These are phyloP conservation scores for Xylariaceae sp. DNA, from an alignment of 2,329 filamentous ascomycete species.

Conservation along the genomic window DNA sequence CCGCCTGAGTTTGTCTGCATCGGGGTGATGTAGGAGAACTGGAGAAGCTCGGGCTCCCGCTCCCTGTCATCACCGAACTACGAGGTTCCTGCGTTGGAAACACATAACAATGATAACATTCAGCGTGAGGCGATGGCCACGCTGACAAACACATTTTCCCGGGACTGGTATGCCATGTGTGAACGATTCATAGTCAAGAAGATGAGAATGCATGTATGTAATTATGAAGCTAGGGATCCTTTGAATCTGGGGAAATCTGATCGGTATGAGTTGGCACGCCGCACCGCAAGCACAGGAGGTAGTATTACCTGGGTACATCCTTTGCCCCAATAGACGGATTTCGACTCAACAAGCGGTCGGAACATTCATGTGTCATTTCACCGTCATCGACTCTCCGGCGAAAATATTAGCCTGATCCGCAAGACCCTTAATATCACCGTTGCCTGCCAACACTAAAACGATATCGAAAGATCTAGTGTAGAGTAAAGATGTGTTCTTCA, in stretches of 20 bases:
- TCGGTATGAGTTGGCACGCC: too few relatives aligned
- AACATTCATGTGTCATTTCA: conserved; percentile 4
- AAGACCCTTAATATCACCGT: too few relatives aligned
- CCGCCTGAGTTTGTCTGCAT: conserved; percentile 61
- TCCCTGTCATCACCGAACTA: conserved; percentile 69
- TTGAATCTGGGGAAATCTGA: not conserved
- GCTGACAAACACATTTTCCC: conserved; percentile 40
- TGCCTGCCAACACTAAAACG: too few relatives aligned
- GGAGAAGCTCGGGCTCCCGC: conserved; percentile 68
- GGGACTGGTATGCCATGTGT: conserved; percentile 39
- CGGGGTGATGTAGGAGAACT: conserved; percentile 61
- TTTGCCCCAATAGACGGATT: too few relatives aligned
- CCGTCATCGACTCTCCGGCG: conserved; percentile 2
- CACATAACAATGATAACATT: not conserved
- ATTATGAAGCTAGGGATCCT: not conserved
- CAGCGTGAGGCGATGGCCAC: not conserved
- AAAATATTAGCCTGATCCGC: too few relatives aligned
- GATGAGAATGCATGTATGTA: too few relatives aligned
- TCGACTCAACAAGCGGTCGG: not conserved
- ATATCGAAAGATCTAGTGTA: too few relatives aligned
- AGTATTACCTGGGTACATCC: too few relatives aligned
- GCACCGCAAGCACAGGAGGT: too few relatives aligned
- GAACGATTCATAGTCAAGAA: conserved; percentile 10
- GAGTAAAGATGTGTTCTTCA: too few relatives aligned
- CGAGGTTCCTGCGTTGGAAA: not conserved